Evolutionary conservation across 352 stramenopile species (phyloP).

Genomic region (Pseudoperonospora humuli): DNA sequence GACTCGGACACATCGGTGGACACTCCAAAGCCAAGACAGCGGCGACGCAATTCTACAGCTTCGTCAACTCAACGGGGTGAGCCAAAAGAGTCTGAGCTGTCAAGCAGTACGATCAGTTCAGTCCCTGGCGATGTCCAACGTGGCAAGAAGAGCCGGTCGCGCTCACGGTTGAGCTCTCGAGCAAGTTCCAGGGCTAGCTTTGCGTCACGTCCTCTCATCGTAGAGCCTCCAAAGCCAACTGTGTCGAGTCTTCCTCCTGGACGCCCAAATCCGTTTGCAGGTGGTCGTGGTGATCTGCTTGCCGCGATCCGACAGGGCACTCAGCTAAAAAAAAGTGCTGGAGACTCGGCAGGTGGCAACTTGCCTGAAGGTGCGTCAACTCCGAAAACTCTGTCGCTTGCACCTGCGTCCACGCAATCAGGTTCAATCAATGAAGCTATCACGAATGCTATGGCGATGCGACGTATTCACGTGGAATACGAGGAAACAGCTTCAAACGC

Average conservation of each 20-base stretch:
- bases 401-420: constrained; percentile 29
- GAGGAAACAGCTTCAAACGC: constrained; percentile 53
- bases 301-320: constrained; percentile 66
- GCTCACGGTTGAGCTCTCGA: constrained; percentile 24
- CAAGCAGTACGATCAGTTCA: constrained; percentile 16
- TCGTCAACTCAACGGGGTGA: constrained; percentile 18
- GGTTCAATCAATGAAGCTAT: constrained; percentile 74
- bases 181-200: constrained; percentile 32
- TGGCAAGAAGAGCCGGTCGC: constrained; percentile 23
- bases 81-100: constrained; percentile 20
- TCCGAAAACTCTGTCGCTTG: constrained; percentile 16
- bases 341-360: neutral
- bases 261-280: constrained; percentile 62
- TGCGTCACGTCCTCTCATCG: constrained; percentile 8
- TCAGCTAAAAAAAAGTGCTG: constrained; percentile 40
- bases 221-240: constrained; percentile 16
- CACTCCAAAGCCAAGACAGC: constrained; percentile 17
- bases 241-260: constrained; percentile 38
- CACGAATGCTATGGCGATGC: constrained; percentile 68
- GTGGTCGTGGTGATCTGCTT: constrained; percentile 59
- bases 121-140: constrained; percentile 4
- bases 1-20: constrained; percentile 41
- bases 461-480: constrained; percentile 77
- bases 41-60: constrained; percentile 16
- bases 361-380: constrained; percentile 11